A percentile compares a stretch with the other conserved stretches of the same genome.
phyloP scores from a whole-genome alignment of 176 grass and related monocot genomes.

The Areca catechu region DNA sequence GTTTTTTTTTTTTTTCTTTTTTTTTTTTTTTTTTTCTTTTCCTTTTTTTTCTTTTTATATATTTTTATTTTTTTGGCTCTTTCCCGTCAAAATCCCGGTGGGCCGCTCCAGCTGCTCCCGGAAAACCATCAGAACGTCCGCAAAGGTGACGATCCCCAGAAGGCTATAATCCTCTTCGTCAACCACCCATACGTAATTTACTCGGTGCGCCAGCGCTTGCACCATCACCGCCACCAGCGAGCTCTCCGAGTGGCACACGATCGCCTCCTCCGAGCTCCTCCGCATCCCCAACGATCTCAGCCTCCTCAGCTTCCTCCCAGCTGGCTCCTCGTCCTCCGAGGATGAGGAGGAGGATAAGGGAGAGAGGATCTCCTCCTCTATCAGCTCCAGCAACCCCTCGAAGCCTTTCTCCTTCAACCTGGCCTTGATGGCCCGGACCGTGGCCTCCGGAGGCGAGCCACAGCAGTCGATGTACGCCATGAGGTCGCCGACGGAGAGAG shows the following conservation, averaged over 20 bases:
- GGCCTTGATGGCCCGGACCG: slow-evolving; percentile 36
- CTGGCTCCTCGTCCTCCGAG: slow-evolving; percentile 59
- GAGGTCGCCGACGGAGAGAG: too few species aligned
- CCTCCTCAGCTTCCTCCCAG: slow-evolving; percentile 17
- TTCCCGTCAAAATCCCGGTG: too few species aligned
- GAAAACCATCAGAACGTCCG: slow-evolving; percentile 57
- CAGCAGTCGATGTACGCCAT: too few species aligned
- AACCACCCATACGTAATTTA: slow-evolving; percentile 74
- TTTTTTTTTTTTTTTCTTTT: too few species aligned
- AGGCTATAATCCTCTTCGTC: slow-evolving; percentile 37
- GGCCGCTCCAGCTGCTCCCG: slow-evolving; percentile 43
- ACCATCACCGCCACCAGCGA: slow-evolving; percentile 73
- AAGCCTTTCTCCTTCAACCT: slow-evolving; percentile 49
- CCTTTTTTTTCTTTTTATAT: too few species aligned
- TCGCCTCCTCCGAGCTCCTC: slow-evolving; percentile 38
- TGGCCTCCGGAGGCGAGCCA: too few species aligned
- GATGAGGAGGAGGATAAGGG: slow-evolving; percentile 17
- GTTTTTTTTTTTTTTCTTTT: too few species aligned
- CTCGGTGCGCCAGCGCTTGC: slow-evolving; percentile 53
- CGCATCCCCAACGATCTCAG: slow-evolving; percentile 23
- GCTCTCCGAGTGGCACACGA: slow-evolving; percentile 52
- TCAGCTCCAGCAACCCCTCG: slow-evolving; percentile 45
- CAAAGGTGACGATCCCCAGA: slow-evolving; percentile 61
- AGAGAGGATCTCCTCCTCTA: slow-evolving; percentile 37
- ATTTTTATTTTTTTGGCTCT: too few species aligned